Evolutionary conservation across 371 early-diverging fungal genomes (phyloP).

Genomic region (Dichotomocladium elegans): DNA sequence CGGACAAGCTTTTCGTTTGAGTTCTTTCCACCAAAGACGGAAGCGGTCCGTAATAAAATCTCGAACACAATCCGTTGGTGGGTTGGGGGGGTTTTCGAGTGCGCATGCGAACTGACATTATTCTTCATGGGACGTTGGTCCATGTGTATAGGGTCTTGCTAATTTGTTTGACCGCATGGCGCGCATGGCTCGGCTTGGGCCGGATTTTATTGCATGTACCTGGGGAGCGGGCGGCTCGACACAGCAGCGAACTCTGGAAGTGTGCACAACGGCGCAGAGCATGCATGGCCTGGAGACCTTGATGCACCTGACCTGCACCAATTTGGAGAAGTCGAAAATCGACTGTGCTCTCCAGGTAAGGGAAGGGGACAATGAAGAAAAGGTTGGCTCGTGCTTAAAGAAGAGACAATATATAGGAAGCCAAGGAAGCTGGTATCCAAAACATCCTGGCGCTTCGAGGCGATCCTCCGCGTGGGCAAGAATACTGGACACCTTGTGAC

Average conservation of each 20-base stretch:
- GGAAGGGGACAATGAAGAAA: too few relatives aligned
- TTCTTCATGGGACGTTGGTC: too few relatives aligned
- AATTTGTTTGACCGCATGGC: slow-evolving; percentile 91
- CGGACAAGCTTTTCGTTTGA: slow-evolving; percentile 82
- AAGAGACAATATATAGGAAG: slow-evolving; percentile 58
- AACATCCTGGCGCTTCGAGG: slow-evolving; percentile 96
- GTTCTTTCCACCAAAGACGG: slow-evolving; percentile 97
- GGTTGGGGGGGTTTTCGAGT: too few relatives aligned
- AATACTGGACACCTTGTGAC: slow-evolving; percentile 78
- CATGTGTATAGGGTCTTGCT: slow-evolving; percentile 66
- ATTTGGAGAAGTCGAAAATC: slow-evolving; percentile 85
- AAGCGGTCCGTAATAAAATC: slow-evolving; percentile 56
- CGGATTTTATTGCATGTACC: slow-evolving; percentile 91
- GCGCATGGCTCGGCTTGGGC: slow-evolving; percentile 82
- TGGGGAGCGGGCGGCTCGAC: slow-evolving; percentile 97
- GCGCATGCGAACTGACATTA: background rate
- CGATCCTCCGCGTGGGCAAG: slow-evolving; percentile 76
- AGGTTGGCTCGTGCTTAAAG: too few relatives aligned
- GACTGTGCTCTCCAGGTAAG: slow-evolving; percentile 73
- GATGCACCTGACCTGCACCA: slow-evolving; percentile 97
- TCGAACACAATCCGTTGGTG: background rate
- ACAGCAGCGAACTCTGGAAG: slow-evolving; percentile 77
- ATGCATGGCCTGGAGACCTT: slow-evolving; percentile 85
- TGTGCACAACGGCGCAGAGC: slow-evolving; percentile 81
- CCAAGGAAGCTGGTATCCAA: slow-evolving; percentile 84